Conservation (phyloP, 192 early-diverging fungal species). For the Backusella luteola region DNA sequence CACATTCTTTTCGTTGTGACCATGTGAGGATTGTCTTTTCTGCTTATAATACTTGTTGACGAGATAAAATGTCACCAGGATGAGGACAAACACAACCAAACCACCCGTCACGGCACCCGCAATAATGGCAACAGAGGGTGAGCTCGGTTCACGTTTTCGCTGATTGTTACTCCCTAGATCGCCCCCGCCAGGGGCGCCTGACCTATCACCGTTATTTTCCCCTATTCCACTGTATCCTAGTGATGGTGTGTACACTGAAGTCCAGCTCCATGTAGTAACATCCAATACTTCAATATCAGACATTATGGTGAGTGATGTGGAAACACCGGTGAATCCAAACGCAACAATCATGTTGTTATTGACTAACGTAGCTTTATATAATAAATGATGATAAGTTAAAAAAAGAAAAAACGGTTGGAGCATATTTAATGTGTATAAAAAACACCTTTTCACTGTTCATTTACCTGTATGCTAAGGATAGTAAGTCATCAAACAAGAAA, state of each 20-base stretch:
- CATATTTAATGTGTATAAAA: neutral
- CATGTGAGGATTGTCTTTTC: neutral
- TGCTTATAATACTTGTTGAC: constrained; percentile 13
- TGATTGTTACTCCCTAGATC: neutral
- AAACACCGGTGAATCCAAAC: constrained; percentile 38
- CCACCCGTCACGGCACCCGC: constrained; percentile 22
- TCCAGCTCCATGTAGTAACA: constrained; percentile 35
- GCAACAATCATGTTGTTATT: constrained; percentile 37
- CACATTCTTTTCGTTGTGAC: neutral
- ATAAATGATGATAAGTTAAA: neutral
- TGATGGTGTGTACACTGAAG: constrained; percentile 22
- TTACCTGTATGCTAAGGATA: constrained; percentile 32
- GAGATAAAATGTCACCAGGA: constrained; percentile 17
- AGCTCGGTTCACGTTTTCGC: neutral
- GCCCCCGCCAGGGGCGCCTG: neutral
- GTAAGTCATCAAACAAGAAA: constrained; percentile 2
- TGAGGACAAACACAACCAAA: constrained; percentile 17
- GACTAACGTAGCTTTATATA: constrained; percentile 25
- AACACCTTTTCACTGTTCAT: neutral
- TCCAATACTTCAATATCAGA: constrained; percentile 35
- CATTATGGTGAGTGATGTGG: constrained; percentile 27
- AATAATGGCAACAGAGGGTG: constrained; percentile 18
- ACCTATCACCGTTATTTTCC: neutral
- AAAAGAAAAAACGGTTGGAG: neutral
- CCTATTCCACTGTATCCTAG: neutral